phyloP scores from a whole-genome alignment of 352 stramenopile species.

The Phytophthora cryptogea region DNA sequence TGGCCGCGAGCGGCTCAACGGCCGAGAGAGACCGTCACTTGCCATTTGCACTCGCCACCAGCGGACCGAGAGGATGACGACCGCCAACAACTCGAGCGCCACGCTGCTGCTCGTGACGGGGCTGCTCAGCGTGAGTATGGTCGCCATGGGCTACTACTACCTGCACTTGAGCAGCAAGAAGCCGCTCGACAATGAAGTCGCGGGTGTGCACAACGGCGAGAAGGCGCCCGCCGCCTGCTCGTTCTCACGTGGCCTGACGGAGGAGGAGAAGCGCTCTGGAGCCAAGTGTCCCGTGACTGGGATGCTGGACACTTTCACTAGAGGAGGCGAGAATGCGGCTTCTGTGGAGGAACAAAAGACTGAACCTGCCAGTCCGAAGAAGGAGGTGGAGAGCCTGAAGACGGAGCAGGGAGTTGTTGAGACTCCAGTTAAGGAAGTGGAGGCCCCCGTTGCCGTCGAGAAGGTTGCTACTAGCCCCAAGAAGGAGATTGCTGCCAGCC shows the following conservation, averaged over 20 bases:
- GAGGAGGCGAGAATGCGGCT: neutral
- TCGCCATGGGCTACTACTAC: conserved; percentile 62
- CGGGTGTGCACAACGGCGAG: conserved; percentile 16
- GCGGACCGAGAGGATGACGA: conserved; percentile 37
- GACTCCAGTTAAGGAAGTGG: conserved; percentile 9
- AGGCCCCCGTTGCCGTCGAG: conserved; percentile 6
- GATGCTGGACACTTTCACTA: neutral
- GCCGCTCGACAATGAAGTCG: conserved; percentile 6
- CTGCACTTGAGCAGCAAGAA: conserved; percentile 45
- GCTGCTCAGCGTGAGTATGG: conserved; percentile 62
- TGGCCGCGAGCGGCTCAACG: conserved; percentile 18
- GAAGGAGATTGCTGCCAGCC: conserved; percentile 4
- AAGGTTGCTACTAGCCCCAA: conserved; percentile 4
- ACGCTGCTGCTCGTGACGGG: conserved; percentile 65
- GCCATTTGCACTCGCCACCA: conserved; percentile 23
- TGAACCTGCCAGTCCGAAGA: conserved; percentile 9
- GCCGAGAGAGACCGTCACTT: conserved; percentile 15
- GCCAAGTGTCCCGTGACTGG: conserved; percentile 23
- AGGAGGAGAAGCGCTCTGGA: conserved; percentile 41
- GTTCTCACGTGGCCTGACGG: conserved; percentile 17
- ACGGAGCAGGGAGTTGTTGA: conserved; percentile 9
- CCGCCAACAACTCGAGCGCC: conserved; percentile 33
- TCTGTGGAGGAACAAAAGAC: conserved; percentile 3
- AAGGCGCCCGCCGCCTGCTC: no score
- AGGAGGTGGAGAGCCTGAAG: conserved; percentile 2